Percentiles rank a stretch among this genome's conserved stretches.
Conservation (phyloP, 306 rosid genomes). For the Leucaena leucocephala region DNA sequence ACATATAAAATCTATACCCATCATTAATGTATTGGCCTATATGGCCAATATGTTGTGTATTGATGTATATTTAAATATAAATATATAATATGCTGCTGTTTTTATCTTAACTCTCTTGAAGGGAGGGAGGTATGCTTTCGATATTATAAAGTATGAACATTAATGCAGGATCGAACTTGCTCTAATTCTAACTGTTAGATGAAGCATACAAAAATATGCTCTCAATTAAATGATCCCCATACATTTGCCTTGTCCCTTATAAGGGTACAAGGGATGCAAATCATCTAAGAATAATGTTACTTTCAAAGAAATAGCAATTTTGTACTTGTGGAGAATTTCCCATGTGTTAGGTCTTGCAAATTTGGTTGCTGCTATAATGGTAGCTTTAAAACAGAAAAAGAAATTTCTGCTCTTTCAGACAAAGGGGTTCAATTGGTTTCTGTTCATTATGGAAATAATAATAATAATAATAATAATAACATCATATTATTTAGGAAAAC, state of each 20-base stretch:
- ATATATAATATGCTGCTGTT: not conserved
- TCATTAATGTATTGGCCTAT: not conserved
- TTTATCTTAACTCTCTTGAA: not conserved
- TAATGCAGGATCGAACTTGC: not conserved
- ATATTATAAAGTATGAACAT: not conserved
- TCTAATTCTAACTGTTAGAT: not conserved
- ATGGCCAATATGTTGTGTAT: not conserved
- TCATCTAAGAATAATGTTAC: not conserved
- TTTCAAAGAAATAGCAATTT: not conserved
- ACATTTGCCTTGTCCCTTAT: not conserved
- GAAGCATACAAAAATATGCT: not conserved
- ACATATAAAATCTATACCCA: not conserved
- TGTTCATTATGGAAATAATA: not conserved
- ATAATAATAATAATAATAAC: not conserved
- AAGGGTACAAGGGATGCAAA: not conserved
- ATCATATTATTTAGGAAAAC: constrained; percentile 27
- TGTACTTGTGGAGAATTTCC: not conserved
- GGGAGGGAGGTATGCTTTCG: not conserved
- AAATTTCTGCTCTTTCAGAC: not conserved
- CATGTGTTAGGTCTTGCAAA: no score
- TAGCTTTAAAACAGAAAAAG: not conserved
- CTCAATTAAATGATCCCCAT: not conserved
- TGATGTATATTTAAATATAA: constrained; percentile 15
- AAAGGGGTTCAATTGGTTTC: not conserved
- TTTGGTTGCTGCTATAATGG: no score